Evolutionary conservation across 306 rosid genomes (phyloP).

Genomic region (Ormosia emarginata): DNA sequence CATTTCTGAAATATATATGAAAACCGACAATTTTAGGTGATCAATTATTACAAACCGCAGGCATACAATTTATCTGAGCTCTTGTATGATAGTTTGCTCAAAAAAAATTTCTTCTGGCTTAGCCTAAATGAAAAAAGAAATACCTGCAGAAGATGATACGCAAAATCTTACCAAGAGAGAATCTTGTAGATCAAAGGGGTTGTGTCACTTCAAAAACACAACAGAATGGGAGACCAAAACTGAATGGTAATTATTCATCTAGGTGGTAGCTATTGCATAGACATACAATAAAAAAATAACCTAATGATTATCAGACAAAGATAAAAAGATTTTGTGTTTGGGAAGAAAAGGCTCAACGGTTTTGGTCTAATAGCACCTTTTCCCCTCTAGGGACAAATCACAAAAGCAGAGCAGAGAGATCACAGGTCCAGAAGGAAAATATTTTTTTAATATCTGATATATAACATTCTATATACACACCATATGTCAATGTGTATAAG

Average conservation of each 20-base stretch:
- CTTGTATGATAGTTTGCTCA: neutral
- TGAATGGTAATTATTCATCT: conserved; percentile 1
- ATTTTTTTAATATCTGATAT: no score
- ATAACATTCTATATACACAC: no score
- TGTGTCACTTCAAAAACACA: conserved; percentile 26
- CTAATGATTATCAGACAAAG: conserved; percentile 14
- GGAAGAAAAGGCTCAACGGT: conserved; percentile 6
- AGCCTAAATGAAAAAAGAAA: neutral
- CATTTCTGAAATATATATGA: conserved; percentile 33
- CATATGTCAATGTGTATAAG: no score
- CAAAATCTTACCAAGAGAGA: neutral
- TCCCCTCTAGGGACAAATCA: neutral
- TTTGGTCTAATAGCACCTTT: neutral
- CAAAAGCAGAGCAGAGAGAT: neutral
- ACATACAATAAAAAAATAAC: conserved; percentile 6
- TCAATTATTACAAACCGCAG: conserved; percentile 17
- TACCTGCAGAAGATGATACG: neutral
- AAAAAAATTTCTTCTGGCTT: neutral
- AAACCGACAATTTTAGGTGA: conserved; percentile 36
- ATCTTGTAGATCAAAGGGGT: neutral
- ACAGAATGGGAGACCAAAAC: conserved; percentile 25
- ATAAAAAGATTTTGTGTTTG: conserved; percentile 12
- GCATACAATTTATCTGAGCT: neutral
- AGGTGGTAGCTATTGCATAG: conserved; percentile 17
- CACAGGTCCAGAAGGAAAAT: neutral